Evolutionary conservation across 352 stramenopile species (phyloP).

Genomic region (Aphanomyces cochlioides): DNA sequence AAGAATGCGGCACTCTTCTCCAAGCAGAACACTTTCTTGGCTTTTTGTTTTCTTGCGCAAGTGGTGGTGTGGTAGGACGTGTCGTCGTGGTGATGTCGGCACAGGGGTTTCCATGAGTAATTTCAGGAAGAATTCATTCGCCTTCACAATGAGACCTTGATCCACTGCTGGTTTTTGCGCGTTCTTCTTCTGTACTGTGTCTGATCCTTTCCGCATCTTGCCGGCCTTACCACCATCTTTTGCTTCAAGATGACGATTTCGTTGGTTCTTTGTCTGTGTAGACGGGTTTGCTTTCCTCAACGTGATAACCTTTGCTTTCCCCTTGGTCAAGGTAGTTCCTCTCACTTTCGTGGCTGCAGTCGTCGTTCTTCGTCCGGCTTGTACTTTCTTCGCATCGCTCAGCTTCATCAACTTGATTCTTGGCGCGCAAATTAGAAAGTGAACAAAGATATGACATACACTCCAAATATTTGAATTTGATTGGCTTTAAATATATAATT

Average conservation of each 20-base stretch:
- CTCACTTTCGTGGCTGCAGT: background rate
- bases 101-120: conserved; percentile 13
- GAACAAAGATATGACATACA: background rate
- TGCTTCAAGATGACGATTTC: too few relatives aligned
- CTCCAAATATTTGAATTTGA: background rate
- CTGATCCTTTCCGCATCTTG: too few relatives aligned
- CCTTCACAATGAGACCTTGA: too few relatives aligned
- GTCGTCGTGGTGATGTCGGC: background rate
- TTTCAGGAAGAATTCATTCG: conserved; percentile 1
- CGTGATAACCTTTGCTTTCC: background rate
- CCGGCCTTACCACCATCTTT: too few relatives aligned
- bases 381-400: background rate
- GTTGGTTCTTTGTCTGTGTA: too few relatives aligned
- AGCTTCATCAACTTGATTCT: background rate
- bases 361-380: background rate
- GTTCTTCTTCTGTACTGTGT: too few relatives aligned
- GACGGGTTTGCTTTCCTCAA: background rate
- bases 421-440: background rate
- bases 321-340: background rate
- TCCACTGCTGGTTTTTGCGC: too few relatives aligned
- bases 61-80: background rate
- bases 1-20: conserved; percentile 14
- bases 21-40: background rate
- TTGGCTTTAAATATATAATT: background rate
- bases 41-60: conserved; percentile 6